These are phyloP conservation scores for Aechmea fasciata DNA, from an alignment of 176 grass and related monocot genomes.

Conservation along the genomic window DNA sequence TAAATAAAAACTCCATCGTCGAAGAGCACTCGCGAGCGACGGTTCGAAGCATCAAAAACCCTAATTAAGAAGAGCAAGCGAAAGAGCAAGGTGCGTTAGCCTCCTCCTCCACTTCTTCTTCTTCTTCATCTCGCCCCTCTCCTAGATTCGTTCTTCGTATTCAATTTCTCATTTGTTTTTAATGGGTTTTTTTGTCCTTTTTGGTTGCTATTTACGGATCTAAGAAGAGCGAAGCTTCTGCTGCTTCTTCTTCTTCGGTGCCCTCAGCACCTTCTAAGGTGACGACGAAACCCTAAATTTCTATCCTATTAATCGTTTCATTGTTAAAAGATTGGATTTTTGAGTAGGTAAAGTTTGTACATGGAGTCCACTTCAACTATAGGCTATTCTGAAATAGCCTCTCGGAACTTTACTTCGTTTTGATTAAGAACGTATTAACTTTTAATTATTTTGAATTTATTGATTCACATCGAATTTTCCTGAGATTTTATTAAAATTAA, in stretches of 20 bases:
- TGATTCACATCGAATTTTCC: too few species aligned
- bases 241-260: slow-evolving; percentile 18
- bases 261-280: slow-evolving; percentile 54
- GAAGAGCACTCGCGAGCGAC: slow-evolving; percentile 9
- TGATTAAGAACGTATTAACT: too few species aligned
- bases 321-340: neutral
- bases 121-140: neutral
- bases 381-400: too few species aligned
- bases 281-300: neutral
- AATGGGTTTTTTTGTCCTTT: neutral
- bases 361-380: neutral
- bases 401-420: too few species aligned
- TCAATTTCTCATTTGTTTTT: neutral
- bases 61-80: slow-evolving; percentile 35
- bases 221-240: slow-evolving; percentile 13
- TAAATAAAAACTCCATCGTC: neutral
- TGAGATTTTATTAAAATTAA: too few species aligned
- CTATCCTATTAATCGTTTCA: neutral
- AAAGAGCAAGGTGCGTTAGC: slow-evolving; percentile 40
- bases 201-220: neutral
- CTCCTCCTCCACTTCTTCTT: neutral
- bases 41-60: slow-evolving; percentile 34
- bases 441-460: too few species aligned
- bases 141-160: neutral
- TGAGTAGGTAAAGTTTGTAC: neutral